Evolutionary conservation across 2,329 filamentous ascomycete species (phyloP), one percentile per base, ranked within the genome.

Genomic region (Curvularia sp.): DNA sequence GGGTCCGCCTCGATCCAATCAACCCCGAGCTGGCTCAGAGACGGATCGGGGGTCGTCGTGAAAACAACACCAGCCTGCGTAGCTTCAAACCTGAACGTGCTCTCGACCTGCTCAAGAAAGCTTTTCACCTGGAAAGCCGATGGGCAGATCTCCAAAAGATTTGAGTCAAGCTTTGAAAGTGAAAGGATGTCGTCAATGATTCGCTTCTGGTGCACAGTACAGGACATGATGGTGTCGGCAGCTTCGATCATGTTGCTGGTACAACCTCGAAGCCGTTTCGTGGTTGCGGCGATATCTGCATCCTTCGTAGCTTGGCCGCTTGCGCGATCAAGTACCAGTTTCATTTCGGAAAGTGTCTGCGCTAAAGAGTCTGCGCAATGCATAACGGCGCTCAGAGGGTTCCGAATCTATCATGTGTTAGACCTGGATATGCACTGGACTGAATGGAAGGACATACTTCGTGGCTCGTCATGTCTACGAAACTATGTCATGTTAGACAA

Each of bases 151-250:
- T 55, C 53, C 3, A 68, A 42, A 21, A 71, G 66, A 12, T 66
- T 59, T 3, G 64, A 61, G 18, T 65, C 60, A 7, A 66, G 53
- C 45, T 66, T 66, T 2, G 57, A 60, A 5, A 66, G 50, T 2
- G 62, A 65, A 32, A 66, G 51, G 3, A 65, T 53, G 21, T 66
- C 67, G 36, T 71, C 69, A 12, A 69, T 61, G 28, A 72, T 71
- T 23, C 70, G 56, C 39, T 71, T 71, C 36, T 72, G 70, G 23
- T 72, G 70, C 15, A 66, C 61, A 7, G 70, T 65, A 38, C 70
- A 72, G 13, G 67, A 59, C n/a, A 68, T 50, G 25, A 72, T 68
- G 0, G 69, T 69, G 15, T 66, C 57, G 2, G 63, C 66, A 23
- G 63, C 52, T 9, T 71, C 69, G 8, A 61, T 27, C 49, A 52